These are phyloP conservation scores for Globisporangium irregulare DNA, from an alignment of 352 stramenopile genomes.

Conservation along the genomic window DNA sequence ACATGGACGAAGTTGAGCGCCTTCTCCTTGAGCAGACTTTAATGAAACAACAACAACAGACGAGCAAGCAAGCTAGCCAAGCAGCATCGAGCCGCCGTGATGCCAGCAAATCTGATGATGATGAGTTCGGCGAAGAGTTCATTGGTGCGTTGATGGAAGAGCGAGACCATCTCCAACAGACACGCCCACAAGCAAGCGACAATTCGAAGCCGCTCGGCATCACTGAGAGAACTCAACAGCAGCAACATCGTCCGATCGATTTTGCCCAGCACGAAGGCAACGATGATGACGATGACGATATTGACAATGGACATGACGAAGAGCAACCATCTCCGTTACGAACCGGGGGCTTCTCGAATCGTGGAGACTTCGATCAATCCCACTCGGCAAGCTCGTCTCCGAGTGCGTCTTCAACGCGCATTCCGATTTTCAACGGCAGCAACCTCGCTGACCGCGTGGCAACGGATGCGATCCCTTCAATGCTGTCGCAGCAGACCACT, in stretches of 20 bases:
- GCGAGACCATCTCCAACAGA: background rate
- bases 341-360: background rate
- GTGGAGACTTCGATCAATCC: background rate
- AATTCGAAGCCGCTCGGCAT: background rate
- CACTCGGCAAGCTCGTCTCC: slow-evolving; percentile 5
- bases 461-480: slow-evolving; percentile 17
- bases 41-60: slow-evolving; percentile 15
- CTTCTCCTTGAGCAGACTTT: slow-evolving; percentile 8
- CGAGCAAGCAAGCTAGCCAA: background rate
- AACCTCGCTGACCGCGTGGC: slow-evolving; percentile 18
- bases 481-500: slow-evolving; percentile 12
- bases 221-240: background rate
- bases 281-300: slow-evolving; percentile 18
- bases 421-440: slow-evolving; percentile 23
- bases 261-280: slow-evolving; percentile 1
- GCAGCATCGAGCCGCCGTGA: background rate
- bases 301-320: slow-evolving; percentile 10
- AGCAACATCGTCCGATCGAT: background rate
- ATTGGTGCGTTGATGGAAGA: slow-evolving; percentile 7
- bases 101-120: slow-evolving; percentile 4
- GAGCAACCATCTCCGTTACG: background rate
- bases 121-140: slow-evolving; percentile 24
- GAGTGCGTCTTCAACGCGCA: slow-evolving; percentile 16
- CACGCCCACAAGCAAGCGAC: background rate
- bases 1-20: slow-evolving; percentile 11